Base-by-base conservation (phyloP, 257 asterid species). In the Scutellaria galericulata region DNA sequence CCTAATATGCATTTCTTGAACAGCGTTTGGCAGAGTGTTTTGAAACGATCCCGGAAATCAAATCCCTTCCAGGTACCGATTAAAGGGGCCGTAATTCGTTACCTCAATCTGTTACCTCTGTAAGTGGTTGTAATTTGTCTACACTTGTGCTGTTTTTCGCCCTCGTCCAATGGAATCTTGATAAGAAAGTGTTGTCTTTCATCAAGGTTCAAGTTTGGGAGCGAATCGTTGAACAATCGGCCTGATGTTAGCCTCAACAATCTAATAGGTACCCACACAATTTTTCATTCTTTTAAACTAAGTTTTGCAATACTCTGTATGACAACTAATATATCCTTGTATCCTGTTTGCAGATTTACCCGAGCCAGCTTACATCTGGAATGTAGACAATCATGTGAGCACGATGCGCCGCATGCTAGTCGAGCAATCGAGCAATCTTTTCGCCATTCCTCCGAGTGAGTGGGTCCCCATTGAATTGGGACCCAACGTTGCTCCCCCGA, bases 11-110 rank as follows among this genome's bases (percentile, higher is more conserved):
- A 72, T 77, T 72, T 60, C 35, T 66, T 72, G 76, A 68, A 65
- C 91, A 91, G 96, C 80, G 81, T 80, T 67, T 79, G 88, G 92
- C 86, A 71, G 72, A 82, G 78, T 53, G 77, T 62, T 73, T 50
- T 80, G 66, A 80, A 79, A 65, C 84, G 75, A 67, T 40, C 78
- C 61, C 74, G 64, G 68, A 82, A 60, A 68, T 66, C 70, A 70
- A 77, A 83, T 48, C 67, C 83, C 69, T 65, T 86, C 71, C 71
- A 72, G 37, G 79, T 66, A 69, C 83, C 86, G 52, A 59, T 78
- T 52, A 82, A 77, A 66, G 74, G 77, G 80, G 72, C 74, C 73
- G 62, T 85, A 63, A 37, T 66, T 75, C 83, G 14, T 72, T 86
- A 77, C 78, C 79, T 89, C 84, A 77, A 75, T 72, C 76, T 77